Base-by-base conservation (phyloP, 345 rosid species). In the Boechera divaricarpa region DNA sequence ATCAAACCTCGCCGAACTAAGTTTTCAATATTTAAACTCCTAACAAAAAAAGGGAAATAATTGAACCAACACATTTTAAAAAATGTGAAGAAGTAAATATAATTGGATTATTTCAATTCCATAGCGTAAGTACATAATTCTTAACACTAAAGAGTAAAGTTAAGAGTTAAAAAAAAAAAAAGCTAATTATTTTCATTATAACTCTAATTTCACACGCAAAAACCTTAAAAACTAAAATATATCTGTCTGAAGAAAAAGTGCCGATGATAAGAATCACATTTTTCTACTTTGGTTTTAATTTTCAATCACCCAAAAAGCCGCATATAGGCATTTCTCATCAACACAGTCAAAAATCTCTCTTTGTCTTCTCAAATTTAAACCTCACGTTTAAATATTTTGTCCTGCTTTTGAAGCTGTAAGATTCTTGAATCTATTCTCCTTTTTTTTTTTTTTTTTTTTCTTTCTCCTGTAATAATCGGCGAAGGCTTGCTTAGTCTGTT, bases 371-470 rank as follows among this genome's bases (percentile, higher is more conserved):
- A 2, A 63, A 16, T 74, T 48, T 39, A 35, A 74, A 75, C 79
- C 74, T 51, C 53, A 59, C 79, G 12, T 76, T 76, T 8, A 3
- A 67, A 38, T 9, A 26, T 7, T 35, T 3, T 28, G 29, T 38
- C 11, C 35, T 21, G 32, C 32, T 31, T 31, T 31, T 31, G 44
- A 39, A 39, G 63, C 63, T 76, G 75, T 76, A 32, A 74, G 58
- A 67, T 69, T 76, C 69, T 76, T 69, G 75, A 63, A 69, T 69
- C 32, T 70, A 63, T 77, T 77, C 80, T 49, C 9, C 24, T 21
- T 42, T 42, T 29, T 52, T 42, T 3, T 32, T 16, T 16, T 9
- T 21, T 62, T 54, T 4, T n/a, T n/a, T 26, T 36, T 28, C 21
- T 53, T 54, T 55, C 63, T 70, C 64, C 5, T 45, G 39, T 41